Conservation (phyloP, 2,329 filamentous ascomycete genomes). For the Penicillium sp. region DNA sequence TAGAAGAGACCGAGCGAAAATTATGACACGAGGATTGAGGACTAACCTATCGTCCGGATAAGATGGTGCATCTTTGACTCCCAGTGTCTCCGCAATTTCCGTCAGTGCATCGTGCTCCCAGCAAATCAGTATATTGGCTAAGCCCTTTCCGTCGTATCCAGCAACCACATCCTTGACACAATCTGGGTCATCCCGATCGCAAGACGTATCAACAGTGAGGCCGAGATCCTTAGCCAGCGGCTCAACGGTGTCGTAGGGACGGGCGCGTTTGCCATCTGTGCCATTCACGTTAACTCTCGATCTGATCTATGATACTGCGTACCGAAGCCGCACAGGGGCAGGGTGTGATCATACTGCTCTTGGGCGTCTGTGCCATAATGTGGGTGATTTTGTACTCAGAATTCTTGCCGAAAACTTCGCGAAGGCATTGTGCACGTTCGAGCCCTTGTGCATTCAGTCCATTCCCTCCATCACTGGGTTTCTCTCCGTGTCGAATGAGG, state of each 20-base stretch:
- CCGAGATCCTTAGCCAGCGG: constrained; percentile 57
- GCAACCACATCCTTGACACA: constrained; percentile 55
- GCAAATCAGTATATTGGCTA: constrained; percentile 58
- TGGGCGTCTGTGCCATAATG: constrained; percentile 58
- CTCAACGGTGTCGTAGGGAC: constrained; percentile 57
- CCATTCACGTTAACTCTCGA: constrained; percentile 13
- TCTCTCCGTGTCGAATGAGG: constrained; percentile 64
- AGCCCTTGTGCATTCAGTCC: constrained; percentile 54
- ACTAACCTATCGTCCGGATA: constrained; percentile 52
- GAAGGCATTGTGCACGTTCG: constrained; percentile 59
- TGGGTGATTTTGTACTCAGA: constrained; percentile 57
- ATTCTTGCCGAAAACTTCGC: constrained; percentile 53
- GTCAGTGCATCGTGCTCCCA: constrained; percentile 58
- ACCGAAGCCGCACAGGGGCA: background rate
- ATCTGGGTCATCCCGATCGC: constrained; percentile 54
- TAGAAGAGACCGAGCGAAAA: background rate
- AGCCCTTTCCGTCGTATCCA: constrained; percentile 46
- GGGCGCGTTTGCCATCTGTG: constrained; percentile 50
- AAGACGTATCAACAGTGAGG: constrained; percentile 55
- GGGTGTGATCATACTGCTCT: constrained; percentile 36
- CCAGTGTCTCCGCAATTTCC: constrained; percentile 53
- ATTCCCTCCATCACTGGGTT: constrained; percentile 49
- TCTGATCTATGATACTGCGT: background rate
- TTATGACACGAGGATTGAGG: background rate
- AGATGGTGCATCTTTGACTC: constrained; percentile 48